Evolutionary conservation across 2,329 filamentous ascomycete genomes (phyloP), one percentile per base, ranked within the genome.

Genomic region (Xylariaceae sp.): DNA sequence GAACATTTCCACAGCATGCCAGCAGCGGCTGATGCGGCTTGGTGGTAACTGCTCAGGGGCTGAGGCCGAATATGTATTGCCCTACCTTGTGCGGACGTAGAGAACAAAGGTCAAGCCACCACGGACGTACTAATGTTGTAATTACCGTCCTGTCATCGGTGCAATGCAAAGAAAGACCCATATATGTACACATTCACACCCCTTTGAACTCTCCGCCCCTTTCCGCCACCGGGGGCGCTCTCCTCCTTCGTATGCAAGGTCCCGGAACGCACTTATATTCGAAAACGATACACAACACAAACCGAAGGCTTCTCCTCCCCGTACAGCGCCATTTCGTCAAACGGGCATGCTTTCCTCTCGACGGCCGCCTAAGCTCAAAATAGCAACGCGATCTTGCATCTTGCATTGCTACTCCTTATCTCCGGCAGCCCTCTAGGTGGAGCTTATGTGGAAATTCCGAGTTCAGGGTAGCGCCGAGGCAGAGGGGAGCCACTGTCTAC

Each of bases 301-400:
- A 49, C 40, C 37, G 26, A 46, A 58, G 49, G 22, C 48, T 30
- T 48, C 12, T 22, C 15, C 42, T 45, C 26, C 12, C 39, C 45
- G 51, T 53, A 40, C 41, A 41, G 47, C 37, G 40, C 29, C 49
- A 51, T 51, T 53, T 56, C 52, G 54, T 59, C 59, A 48, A 61
- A 61, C 56, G 49, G 57, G 58, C 42, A 60, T 48, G 48, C 55
- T 51, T 56, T 48, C 56, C 51, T 51, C 41, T 26, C 15, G 49
- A 9, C 16, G 37, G 40, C 41, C 49, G 22, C 50, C 42, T 52
- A 36, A 30, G 54, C 52, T 54, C 47, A 54, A 58, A 60, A 60
- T 60, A 60, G 56, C 43, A 59, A 51, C 57, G 36, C 52, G 55
- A 57, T 61, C 58, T 64, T 52, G 49, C 50, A 61, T 62, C 26